A percentile compares a stretch with the other conserved stretches of the same genome.
phyloP scores from a whole-genome alignment of 2,329 filamentous ascomycete species.

The Fusarium sp. region DNA sequence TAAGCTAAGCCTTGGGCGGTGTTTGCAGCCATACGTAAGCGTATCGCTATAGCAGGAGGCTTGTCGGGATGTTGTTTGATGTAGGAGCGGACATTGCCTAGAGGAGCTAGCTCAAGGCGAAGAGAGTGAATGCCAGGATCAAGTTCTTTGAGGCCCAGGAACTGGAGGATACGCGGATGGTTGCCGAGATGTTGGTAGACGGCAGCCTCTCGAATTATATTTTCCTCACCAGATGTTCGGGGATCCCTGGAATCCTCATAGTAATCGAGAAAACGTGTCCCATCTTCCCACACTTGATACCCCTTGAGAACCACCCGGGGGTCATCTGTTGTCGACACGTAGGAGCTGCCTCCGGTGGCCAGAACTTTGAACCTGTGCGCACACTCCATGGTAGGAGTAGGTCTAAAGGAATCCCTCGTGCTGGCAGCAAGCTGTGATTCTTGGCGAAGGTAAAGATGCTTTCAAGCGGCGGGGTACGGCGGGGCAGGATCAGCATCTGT shows the following conservation, averaged over 20 bases:
- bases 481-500: too few species aligned
- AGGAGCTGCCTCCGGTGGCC: not conserved
- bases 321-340: not conserved
- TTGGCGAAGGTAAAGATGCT: too few species aligned
- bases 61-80: not conserved
- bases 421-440: too few species aligned
- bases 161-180: not conserved
- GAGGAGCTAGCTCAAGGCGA: not conserved
- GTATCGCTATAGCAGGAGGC: not conserved
- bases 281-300: not conserved
- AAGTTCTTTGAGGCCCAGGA: not conserved
- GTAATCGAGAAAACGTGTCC: not conserved
- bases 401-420: too few species aligned
- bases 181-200: not conserved
- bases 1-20: not conserved
- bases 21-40: slow-evolving; percentile 1
- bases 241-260: not conserved
- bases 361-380: not conserved
- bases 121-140: not conserved
- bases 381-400: not conserved
- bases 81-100: not conserved
- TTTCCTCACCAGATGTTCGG: not conserved
- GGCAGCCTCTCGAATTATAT: not conserved
- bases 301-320: not conserved
- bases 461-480: too few species aligned